Evolutionary conservation across 1,284 basidiomycete species (phyloP).

Genomic region (Fistulina hepatica): DNA sequence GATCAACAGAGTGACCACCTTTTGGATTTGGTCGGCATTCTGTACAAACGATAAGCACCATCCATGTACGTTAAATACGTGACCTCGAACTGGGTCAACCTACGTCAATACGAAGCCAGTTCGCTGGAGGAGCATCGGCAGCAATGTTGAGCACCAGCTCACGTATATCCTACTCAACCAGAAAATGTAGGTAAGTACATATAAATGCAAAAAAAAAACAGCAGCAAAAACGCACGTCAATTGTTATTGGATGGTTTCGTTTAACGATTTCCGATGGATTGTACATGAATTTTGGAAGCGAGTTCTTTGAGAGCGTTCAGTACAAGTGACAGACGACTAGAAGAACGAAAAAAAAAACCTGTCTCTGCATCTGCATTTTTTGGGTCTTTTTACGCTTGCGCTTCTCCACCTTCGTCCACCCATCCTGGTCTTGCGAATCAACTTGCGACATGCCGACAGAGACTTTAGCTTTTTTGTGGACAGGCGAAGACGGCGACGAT

Average conservation of each 20-base stretch:
- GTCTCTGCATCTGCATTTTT: conserved; percentile 32
- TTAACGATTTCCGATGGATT: conserved; percentile 62
- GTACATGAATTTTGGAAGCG: conserved; percentile 72
- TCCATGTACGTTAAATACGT: conserved; percentile 1
- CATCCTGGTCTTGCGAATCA: conserved; percentile 23
- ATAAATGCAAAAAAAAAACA: not conserved
- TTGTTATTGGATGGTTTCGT: conserved; percentile 60
- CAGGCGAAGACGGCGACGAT: conserved; percentile 14
- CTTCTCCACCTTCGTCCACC: conserved; percentile 69
- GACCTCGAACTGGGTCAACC: conserved; percentile 14
- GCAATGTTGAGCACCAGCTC: conserved; percentile 74
- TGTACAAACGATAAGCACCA: conserved; percentile 21
- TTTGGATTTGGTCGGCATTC: conserved; percentile 64
- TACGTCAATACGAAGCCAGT: conserved; percentile 79
- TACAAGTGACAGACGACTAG: conserved; percentile 3
- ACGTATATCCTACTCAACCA: conserved; percentile 57
- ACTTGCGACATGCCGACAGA: conserved; percentile 11
- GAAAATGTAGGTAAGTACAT: conserved; percentile 7
- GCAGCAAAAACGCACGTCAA: conserved; percentile 46
- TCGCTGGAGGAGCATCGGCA: conserved; percentile 71
- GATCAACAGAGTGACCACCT: conserved; percentile 68
- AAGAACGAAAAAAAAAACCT: conserved; percentile 8
- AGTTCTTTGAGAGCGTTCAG: conserved; percentile 29
- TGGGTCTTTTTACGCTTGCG: conserved; percentile 65
- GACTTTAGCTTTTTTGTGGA: conserved; percentile 20